Conservation (phyloP, 2,329 filamentous ascomycete genomes). For the Epichloe amarillans region DNA sequence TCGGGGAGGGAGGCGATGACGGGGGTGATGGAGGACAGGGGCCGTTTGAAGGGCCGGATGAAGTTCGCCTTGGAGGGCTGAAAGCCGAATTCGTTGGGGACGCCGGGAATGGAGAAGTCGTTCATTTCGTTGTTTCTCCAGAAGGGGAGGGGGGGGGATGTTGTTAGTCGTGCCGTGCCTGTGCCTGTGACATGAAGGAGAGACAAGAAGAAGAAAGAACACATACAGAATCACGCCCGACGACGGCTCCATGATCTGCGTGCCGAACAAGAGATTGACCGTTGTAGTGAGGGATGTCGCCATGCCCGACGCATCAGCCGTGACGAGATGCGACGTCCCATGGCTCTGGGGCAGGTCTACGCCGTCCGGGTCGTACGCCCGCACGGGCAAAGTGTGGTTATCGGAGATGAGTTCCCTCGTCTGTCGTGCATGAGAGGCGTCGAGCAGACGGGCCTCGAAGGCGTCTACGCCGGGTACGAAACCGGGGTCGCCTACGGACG, state of each 20-base stretch:
- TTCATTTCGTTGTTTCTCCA: constrained; percentile 49
- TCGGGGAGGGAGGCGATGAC: constrained; percentile 55
- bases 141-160: rapidly evolving
- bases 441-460: constrained; percentile 60
- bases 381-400: constrained; percentile 53
- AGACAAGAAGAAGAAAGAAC: not conserved
- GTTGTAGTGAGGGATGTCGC: constrained; percentile 76
- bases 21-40: constrained; percentile 71
- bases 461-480: constrained; percentile 50
- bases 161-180: not conserved
- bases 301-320: constrained; percentile 60
- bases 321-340: constrained; percentile 61
- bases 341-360: constrained; percentile 56
- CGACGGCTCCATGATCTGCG: constrained; percentile 61
- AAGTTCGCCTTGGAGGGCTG: constrained; percentile 70
- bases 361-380: constrained; percentile 57
- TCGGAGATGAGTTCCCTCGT: constrained; percentile 61
- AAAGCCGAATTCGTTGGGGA: constrained; percentile 73
- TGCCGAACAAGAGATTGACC: constrained; percentile 77
- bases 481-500: constrained; percentile 69
- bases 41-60: constrained; percentile 67
- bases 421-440: constrained; percentile 39
- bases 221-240: constrained; percentile 63
- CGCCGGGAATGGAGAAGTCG: constrained; percentile 76
- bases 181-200: not conserved